Conservation (phyloP, 164 flowering plant species). For the Kalanchoe fedtschenkoi region DNA sequence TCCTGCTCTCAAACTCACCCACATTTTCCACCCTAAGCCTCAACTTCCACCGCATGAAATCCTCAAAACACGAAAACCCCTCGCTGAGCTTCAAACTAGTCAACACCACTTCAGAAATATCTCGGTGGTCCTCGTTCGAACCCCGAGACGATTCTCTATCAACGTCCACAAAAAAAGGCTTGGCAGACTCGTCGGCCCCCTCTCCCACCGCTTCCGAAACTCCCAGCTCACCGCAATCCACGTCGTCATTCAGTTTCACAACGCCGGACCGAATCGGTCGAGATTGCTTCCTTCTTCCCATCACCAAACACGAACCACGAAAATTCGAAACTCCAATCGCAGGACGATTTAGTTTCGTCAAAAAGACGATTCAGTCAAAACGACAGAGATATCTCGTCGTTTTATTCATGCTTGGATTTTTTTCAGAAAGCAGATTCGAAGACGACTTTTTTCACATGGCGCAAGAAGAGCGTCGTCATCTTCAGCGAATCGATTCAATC, state of each 20-base stretch:
- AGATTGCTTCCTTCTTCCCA: constrained; percentile 3
- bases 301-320: not conserved
- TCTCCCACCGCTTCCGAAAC: not conserved
- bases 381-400: not conserved
- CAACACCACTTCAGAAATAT: constrained; percentile 64
- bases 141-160: constrained; percentile 24
- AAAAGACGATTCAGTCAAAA: no score
- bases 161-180: constrained; percentile 33
- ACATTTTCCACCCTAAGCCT: constrained; percentile 44
- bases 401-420: no score
- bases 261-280: not conserved
- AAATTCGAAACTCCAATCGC: not conserved
- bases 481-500: no score
- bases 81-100: constrained; percentile 26
- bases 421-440: not conserved
- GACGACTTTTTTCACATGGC: no score
- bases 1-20: constrained; percentile 23
- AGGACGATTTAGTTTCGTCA: no score
- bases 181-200: not conserved
- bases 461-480: no score
- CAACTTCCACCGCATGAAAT: constrained; percentile 24
- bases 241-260: not conserved
- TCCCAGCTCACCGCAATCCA: not conserved
- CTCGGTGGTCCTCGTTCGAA: constrained; percentile 39
- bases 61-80: constrained; percentile 26